Evolutionary conservation across 129 eudicot genomes (phyloP).

Genomic region (Heracleum sosnowskyi): DNA sequence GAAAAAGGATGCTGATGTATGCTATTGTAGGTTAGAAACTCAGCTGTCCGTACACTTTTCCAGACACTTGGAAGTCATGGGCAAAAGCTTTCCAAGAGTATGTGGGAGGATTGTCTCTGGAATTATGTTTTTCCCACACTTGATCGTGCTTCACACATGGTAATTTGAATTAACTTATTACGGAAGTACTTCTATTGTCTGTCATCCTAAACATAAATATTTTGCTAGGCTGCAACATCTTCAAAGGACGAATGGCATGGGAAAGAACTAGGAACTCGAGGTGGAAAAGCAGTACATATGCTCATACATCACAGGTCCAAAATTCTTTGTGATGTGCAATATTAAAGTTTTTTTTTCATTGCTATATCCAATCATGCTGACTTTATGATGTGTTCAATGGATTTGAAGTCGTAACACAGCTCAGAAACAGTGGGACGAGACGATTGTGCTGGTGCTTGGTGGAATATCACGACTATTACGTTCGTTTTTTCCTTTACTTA

Average conservation of each 20-base stretch:
- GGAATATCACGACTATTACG: constrained; percentile 94
- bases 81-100: constrained; percentile 86
- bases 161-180: constrained; percentile 22
- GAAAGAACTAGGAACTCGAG: constrained; percentile 93
- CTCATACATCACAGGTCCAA: constrained; percentile 97
- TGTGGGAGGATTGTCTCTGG: constrained; percentile 99
- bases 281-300: constrained; percentile 99
- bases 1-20: background rate
- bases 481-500: constrained; percentile 70
- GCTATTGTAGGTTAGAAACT: constrained; percentile 77
- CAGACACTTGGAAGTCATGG: constrained; percentile 99
- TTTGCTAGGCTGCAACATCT: constrained; percentile 84
- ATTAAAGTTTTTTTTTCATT: background rate
- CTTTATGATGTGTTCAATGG: constrained; percentile 3
- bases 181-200: background rate
- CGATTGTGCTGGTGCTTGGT: constrained; percentile 82
- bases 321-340: constrained; percentile 11
- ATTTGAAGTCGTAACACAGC: constrained; percentile 90
- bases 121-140: constrained; percentile 81
- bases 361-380: background rate
- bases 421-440: constrained; percentile 99
- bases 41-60: constrained; percentile 87
- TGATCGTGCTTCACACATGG: constrained; percentile 97
- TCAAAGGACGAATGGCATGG: constrained; percentile 98
- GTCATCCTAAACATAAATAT: constrained; percentile 2